Base-by-base conservation (phyloP, 73 alveolate species). In the Effrenium voratum region DNA sequence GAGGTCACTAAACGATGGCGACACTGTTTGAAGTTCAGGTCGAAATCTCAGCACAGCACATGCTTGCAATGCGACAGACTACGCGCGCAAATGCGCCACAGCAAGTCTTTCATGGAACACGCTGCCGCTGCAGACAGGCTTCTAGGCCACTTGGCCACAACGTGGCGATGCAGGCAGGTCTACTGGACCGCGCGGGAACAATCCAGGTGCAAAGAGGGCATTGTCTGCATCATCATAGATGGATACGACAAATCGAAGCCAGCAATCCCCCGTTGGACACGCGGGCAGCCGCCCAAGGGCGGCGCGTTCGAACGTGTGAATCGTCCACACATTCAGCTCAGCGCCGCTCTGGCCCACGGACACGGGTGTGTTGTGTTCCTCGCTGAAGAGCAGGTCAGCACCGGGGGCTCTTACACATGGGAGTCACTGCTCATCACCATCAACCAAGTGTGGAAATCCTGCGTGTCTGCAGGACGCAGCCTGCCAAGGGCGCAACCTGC, bases 401-500 rank as follows among this genome's bases (percentile, higher is more conserved):
- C 59, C 66, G 88, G 88, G 24, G 60, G 68, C 45, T 5, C 36
- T 66, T 77, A 44, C 66, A 45, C 88, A 45, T 77, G 88, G 88
- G 88, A 77, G 30, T 44, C 44, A 5, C 12, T 77, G 43, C 30
- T 77, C 43, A 60, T 36, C n/a, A 22, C 68, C n/a, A 6, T 77
- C 45, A 77, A 40, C 66, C 30, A 15, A 2, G 41, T 47, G 4
- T 77, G 66, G 68, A 19, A 44, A 5, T 44, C 15, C 8, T 1
- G 41, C 26, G 66, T 30, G 24, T 26, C 41, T 5, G 68, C 41
- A 45, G 88, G 88, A 2, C 88, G 88, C 43, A 5, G 57, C 16
- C 30, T 44, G 4, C 88, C 88, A 1, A 40, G 88, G 44, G 41
- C 88, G 88, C 30, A 44, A 24, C 66, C 45, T 77, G 60, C 38